These are phyloP conservation scores for Cucurbita maxima DNA, from an alignment of 306 rosid genomes.

Conservation along the genomic window DNA sequence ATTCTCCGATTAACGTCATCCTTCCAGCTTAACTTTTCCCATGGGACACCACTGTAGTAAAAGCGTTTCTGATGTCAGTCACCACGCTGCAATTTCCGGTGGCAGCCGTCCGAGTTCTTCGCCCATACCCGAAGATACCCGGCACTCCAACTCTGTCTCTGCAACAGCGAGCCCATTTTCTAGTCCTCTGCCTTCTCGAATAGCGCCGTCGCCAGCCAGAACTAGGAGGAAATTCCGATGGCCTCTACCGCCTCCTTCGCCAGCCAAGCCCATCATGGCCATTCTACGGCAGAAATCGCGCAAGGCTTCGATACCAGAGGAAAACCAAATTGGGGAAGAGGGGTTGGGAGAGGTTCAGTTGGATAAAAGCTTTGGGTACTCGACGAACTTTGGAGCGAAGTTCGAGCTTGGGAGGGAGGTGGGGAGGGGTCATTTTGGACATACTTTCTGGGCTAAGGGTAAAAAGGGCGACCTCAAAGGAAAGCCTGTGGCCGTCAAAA, in stretches of 20 bases:
- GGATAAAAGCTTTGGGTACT: constrained; percentile 79
- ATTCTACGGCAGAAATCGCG: constrained; percentile 43
- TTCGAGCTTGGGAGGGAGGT: constrained; percentile 84
- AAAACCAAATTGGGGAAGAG: constrained; percentile 28
- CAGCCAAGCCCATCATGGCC: constrained; percentile 97
- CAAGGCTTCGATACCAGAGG: constrained; percentile 84
- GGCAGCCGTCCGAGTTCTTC: no score
- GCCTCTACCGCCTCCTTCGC: constrained; percentile 90
- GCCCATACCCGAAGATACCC: not conserved
- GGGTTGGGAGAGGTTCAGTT: constrained; percentile 48
- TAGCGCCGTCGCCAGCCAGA: constrained; percentile 81
- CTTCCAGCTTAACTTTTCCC: not conserved
- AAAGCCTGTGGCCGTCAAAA: constrained; percentile 80
- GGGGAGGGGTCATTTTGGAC: constrained; percentile 98
- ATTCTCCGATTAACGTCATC: not conserved
- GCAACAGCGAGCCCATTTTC: constrained; percentile 2
- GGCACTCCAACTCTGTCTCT: not conserved
- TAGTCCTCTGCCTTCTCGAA: constrained; percentile 70
- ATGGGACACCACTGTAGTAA: constrained; percentile 1
- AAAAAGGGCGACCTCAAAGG: constrained; percentile 85
- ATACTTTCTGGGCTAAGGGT: constrained; percentile 81
- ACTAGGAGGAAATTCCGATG: constrained; percentile 79
- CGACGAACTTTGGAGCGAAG: constrained; percentile 63
- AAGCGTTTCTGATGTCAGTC: not conserved
- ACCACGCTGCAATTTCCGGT: not conserved